Evolutionary conservation across 1,284 basidiomycete genomes (phyloP), one percentile per base, ranked within the genome.

Genomic region (Ganoderma sinense): DNA sequence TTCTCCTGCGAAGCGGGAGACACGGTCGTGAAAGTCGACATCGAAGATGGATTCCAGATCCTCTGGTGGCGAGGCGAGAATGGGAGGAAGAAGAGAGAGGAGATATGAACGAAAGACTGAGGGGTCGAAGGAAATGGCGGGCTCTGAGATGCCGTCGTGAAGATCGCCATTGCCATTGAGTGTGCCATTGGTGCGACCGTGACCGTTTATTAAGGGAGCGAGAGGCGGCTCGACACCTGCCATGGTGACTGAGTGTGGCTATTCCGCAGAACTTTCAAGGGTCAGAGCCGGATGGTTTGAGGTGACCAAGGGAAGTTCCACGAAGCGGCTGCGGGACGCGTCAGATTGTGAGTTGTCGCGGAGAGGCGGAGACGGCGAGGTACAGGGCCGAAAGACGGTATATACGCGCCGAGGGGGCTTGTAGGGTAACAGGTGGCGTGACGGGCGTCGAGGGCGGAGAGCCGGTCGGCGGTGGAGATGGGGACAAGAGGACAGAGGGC

Each of bases 41-140:
- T 93, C 91, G 75, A 95, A 92, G 43, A 95, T 78, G 0, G 87
- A 80, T 41, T 91, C 85, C 4, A 96, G 82, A 69, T 95, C 93
- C 53, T 84, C 83, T 1, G 84, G 82, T 18, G 82, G 78, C 4
- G 92, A 90, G 14, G 89, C 93, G 29, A 96, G 85, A 1, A 95
- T 85, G 20, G 94, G 91, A 0, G 94, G 94, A 1, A 96, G 83
- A 36, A 96, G 83, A 1, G 88, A 84, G 58, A 87, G 82, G 43
- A 96, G 84, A 80, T 95, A 96, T 18, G 84, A 82, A 73, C 85
- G 87, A 76, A 93, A 91, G 72, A 90, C 79, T 41, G 84, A 82
- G 5, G 90, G 78, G 78, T 93, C 91, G 78, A 92, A 93, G 14
- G 83, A 53, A 26, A 79, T 76, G 29, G 79, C 69, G 41, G 77